These are phyloP conservation scores for Amphichorda felina DNA, from an alignment of 2,329 filamentous ascomycete genomes.

Conservation along the genomic window DNA sequence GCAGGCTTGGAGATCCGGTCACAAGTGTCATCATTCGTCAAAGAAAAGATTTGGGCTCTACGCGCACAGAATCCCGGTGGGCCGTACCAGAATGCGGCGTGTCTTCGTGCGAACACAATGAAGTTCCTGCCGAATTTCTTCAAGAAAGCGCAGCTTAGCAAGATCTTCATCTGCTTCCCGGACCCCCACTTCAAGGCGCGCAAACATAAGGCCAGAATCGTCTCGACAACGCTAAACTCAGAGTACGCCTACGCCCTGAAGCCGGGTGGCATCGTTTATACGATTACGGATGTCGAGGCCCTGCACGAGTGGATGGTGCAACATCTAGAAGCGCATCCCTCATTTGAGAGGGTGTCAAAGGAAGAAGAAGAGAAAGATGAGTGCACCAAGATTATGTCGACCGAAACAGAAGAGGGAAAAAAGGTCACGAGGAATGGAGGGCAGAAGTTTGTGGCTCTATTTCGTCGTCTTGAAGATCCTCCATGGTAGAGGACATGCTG, in stretches of 20 bases:
- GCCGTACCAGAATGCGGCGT: slow-evolving; percentile 76
- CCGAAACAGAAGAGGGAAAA: slow-evolving; percentile 92
- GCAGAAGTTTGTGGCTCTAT: slow-evolving; percentile 83
- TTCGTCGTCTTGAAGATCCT: slow-evolving; percentile 69
- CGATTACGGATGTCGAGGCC: slow-evolving; percentile 94
- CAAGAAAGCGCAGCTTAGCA: slow-evolving; percentile 63
- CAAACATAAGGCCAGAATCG: slow-evolving; percentile 95
- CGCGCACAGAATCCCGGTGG: slow-evolving; percentile 48
- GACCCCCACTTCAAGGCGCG: slow-evolving; percentile 96
- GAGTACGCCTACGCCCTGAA: slow-evolving; percentile 85
- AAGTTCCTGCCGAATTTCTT: slow-evolving; percentile 99
- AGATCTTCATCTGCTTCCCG: slow-evolving; percentile 96
- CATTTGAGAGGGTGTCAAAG: slow-evolving; percentile 64
- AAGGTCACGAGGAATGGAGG: slow-evolving; percentile 89
- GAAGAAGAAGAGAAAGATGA: slow-evolving; percentile 57
- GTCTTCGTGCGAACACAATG: slow-evolving; percentile 91
- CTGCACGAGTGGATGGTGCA: slow-evolving; percentile 87
- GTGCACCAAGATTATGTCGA: slow-evolving; percentile 59
- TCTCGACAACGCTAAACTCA: slow-evolving; percentile 75
- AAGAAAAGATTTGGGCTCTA: slow-evolving; percentile 74
- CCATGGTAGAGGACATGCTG: slow-evolving; percentile 45
- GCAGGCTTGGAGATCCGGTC: slow-evolving; percentile 83
- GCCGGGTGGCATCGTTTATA: slow-evolving; percentile 82
- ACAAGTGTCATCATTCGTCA: slow-evolving; percentile 83
- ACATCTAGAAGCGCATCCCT: slow-evolving; percentile 66